Percentiles rank a stretch among this genome's conserved stretches.
Conservation (phyloP, 2,329 filamentous ascomycete species). For the Fusarium sp. region DNA sequence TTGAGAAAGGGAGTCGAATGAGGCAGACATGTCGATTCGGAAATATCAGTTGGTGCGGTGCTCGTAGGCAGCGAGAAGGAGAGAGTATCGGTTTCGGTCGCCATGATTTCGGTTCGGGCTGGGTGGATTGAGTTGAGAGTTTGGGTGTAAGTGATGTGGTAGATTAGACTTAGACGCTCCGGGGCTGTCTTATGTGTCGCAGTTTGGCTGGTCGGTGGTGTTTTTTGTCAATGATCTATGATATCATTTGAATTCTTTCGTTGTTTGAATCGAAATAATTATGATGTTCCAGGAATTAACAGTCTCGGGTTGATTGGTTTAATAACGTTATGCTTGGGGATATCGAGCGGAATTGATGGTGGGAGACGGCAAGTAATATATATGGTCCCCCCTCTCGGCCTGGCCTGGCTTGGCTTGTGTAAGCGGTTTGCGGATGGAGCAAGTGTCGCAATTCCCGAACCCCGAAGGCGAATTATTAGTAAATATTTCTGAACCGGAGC, state of each 20-base stretch:
- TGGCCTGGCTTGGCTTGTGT: constrained; percentile 33
- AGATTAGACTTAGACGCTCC: constrained; percentile 22
- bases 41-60: constrained; percentile 50
- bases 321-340: background rate
- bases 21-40: constrained; percentile 48
- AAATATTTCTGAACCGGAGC: background rate
- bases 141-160: background rate
- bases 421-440: constrained; percentile 34
- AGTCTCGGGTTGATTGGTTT: constrained; percentile 1
- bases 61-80: constrained; percentile 51
- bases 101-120: constrained; percentile 40
- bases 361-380: constrained; percentile 31
- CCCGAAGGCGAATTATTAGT: constrained; percentile 27
- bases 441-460: constrained; percentile 38
- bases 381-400: constrained; percentile 22
- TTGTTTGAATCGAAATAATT: background rate
- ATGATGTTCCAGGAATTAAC: background rate
- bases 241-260: constrained; percentile 29
- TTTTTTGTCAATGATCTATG: constrained; percentile 6
- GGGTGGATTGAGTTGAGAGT: background rate
- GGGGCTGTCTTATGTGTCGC: constrained; percentile 12
- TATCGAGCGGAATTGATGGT: constrained; percentile 13
- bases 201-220: background rate
- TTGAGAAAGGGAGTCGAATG: constrained; percentile 25
- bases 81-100: constrained; percentile 52